Evolutionary conservation across 2,329 filamentous ascomycete species (phyloP).

Genomic region (Paecilomyces formosus): DNA sequence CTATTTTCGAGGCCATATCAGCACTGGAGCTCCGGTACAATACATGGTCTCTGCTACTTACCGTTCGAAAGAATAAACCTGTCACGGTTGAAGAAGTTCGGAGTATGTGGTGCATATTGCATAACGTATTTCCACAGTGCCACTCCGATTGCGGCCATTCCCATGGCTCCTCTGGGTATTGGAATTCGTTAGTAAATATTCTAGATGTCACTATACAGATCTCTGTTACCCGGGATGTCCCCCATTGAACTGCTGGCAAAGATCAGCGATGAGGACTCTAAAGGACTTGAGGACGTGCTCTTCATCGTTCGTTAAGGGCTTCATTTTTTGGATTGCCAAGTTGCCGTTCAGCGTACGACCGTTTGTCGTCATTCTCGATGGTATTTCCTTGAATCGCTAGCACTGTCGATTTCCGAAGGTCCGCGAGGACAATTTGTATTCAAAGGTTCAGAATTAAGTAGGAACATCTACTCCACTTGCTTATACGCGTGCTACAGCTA

Average conservation of each 20-base stretch:
- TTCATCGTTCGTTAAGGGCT: neutral
- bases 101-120: constrained; percentile 51
- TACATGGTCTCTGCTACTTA: constrained; percentile 4
- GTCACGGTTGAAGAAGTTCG: constrained; percentile 54
- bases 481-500: neutral
- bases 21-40: neutral
- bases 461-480: neutral
- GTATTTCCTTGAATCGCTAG: neutral
- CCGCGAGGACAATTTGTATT: neutral
- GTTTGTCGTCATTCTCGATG: neutral
- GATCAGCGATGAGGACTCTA: constrained; percentile 57
- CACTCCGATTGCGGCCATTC: constrained; percentile 50
- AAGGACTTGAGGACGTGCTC: constrained; percentile 54
- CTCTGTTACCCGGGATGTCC: constrained; percentile 58
- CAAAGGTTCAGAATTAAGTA: neutral
- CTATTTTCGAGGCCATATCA: constrained; percentile 11
- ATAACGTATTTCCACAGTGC: constrained; percentile 57
- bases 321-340: neutral
- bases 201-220: neutral
- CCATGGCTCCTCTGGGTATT: constrained; percentile 44
- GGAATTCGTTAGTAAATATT: too few species aligned
- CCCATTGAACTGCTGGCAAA: constrained; percentile 63
- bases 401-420: neutral
- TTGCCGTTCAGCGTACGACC: neutral
- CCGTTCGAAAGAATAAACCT: constrained; percentile 57